Evolutionary conservation across 169 alveolate species (phyloP), one percentile per base, ranked within the genome.

Genomic region (Cyclospora cayetanensis): DNA sequence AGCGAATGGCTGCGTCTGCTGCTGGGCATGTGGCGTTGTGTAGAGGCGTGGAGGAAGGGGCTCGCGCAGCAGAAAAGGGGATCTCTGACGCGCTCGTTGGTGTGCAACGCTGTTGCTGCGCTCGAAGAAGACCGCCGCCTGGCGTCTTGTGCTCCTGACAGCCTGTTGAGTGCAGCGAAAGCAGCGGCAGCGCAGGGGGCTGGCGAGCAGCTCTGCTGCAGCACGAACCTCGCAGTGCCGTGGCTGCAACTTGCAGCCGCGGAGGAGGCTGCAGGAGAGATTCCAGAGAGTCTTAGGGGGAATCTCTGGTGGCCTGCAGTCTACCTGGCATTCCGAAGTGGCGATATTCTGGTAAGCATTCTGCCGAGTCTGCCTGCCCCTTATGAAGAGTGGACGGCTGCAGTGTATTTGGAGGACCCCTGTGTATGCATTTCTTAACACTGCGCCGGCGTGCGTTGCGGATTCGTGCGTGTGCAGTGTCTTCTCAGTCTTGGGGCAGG

Each of bases 401-500:
- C 55, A 7, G 22, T 46, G 55, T 9, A 7, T 46, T 46, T 9
- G 55, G 55, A 15, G 55, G 55, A 15, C 55, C 55, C 55, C 55
- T 46, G 7, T 46, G 55, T 46, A 1, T 31, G 76, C 41, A 27
- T 46, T 7, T 7, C 60, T 11, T 46, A 11, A 46, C 7, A 46
- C 60, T 11, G n/a, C 60, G n/a, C 60, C 60, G 7, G 60, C 15
- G 60, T 7, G n/a, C 37, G 52, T 29, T 39, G 52, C 77, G 18
- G 65, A 35, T 53, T 25, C 43, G 25, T 53, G 90, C 82, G 31
- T n/a, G n/a, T 83, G 52, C 91, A 83, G 91, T 83, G 91, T 41
- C 91, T 83, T 66, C 68, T 83, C 79, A 27, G 63, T 12, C 80
- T 83, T 1, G 91, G 91, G 3, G 91, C 91, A 20, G 91, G 91